phyloP scores from a whole-genome alignment of 495 filamentous ascomycete genomes.

The Pseudomonodictys pantanalensis region DNA sequence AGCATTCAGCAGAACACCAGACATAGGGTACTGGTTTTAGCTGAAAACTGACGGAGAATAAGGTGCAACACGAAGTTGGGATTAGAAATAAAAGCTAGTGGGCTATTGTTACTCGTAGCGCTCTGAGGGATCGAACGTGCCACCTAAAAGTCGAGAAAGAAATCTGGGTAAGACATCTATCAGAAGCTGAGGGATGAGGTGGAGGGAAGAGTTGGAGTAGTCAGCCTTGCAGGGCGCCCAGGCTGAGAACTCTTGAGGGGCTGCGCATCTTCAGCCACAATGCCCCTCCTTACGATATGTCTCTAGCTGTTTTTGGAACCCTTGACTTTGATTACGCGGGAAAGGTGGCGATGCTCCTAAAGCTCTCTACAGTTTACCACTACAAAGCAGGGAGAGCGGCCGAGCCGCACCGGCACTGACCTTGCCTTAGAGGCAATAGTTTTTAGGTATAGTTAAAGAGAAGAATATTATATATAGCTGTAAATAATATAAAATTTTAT shows the following conservation, averaged over 20 bases:
- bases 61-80: background rate
- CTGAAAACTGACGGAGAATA: conserved; percentile 4
- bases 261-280: conserved; percentile 10
- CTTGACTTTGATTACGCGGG: background rate
- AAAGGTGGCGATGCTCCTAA: background rate
- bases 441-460: too few relatives aligned
- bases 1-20: conserved; percentile 51
- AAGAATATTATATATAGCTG: too few relatives aligned
- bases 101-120: background rate
- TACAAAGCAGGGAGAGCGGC: background rate
- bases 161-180: background rate
- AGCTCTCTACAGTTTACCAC: background rate
- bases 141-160: conserved; percentile 10
- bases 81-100: conserved; percentile 1
- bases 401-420: background rate
- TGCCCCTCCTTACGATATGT: background rate
- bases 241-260: conserved; percentile 11
- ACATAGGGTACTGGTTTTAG: conserved; percentile 36
- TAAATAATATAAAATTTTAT: too few relatives aligned
- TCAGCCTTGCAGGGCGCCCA: background rate
- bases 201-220: background rate
- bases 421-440: too few relatives aligned
- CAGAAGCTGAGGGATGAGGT: conserved; percentile 6
- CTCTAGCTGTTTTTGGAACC: background rate
- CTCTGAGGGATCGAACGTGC: background rate